phyloP scores from a whole-genome alignment of 352 stramenopile genomes.

The Discostella stelligera region DNA sequence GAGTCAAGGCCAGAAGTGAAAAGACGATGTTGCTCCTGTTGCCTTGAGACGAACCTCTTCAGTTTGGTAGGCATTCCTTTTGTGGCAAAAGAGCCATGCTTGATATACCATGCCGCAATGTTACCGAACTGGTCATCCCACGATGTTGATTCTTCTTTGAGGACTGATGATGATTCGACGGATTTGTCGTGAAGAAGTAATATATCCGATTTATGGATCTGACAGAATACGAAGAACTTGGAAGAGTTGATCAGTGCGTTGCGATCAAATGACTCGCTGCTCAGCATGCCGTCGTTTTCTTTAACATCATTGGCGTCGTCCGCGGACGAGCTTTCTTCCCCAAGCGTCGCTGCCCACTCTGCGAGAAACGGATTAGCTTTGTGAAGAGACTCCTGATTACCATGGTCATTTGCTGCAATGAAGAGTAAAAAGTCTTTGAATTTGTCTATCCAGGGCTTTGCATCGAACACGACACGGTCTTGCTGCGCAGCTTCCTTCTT shows the following conservation, averaged over 20 bases:
- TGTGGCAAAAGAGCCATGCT: constrained; percentile 27
- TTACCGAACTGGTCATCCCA: constrained; percentile 34
- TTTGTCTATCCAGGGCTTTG: constrained; percentile 41
- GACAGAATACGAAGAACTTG: constrained; percentile 20
- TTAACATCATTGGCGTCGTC: background rate
- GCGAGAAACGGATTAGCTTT: constrained; percentile 24
- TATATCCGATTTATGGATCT: constrained; percentile 13
- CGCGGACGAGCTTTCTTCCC: constrained; percentile 8
- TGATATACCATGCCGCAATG: constrained; percentile 36
- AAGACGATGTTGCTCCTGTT: constrained; percentile 33
- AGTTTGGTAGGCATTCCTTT: constrained; percentile 37
- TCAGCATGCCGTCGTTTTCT: constrained; percentile 3
- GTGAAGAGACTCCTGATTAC: constrained; percentile 21
- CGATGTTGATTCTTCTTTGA: constrained; percentile 23
- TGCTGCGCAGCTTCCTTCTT: constrained; percentile 36
- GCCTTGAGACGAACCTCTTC: constrained; percentile 36
- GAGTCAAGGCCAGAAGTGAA: constrained; percentile 28
- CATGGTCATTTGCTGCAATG: constrained; percentile 19
- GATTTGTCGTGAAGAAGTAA: constrained; percentile 21
- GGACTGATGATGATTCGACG: constrained; percentile 4
- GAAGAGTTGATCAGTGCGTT: constrained; percentile 20
- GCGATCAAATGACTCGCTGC: constrained; percentile 18
- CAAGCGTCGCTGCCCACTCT: constrained; percentile 29
- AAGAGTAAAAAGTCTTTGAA: constrained; percentile 36
- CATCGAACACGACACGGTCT: constrained; percentile 32